These are phyloP conservation scores for Hysterium pulicare DNA, from an alignment of 2,329 filamentous ascomycete genomes.

Conservation along the genomic window DNA sequence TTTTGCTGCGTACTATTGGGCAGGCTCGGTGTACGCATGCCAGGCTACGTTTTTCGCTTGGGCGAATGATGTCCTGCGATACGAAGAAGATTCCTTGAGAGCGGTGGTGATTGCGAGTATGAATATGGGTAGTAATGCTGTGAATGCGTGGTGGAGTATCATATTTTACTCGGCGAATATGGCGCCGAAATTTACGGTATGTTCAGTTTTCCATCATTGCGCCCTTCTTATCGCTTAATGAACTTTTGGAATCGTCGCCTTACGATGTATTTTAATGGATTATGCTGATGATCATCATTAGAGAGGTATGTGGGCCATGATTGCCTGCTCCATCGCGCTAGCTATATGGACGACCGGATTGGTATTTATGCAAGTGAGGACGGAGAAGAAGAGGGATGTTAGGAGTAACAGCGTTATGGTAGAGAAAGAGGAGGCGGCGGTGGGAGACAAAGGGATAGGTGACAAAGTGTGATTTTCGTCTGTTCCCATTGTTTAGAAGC, in stretches of 20 bases:
- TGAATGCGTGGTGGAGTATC: conserved; percentile 73
- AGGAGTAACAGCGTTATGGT: background rate
- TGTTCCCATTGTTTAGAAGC: too few relatives aligned
- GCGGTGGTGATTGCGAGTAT: conserved; percentile 68
- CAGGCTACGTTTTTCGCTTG: conserved; percentile 74
- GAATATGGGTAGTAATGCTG: conserved; percentile 65
- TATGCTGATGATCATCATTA: conserved; percentile 26
- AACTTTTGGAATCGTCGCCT: too few relatives aligned
- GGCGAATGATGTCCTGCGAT: conserved; percentile 68
- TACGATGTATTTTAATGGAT: conserved; percentile 9
- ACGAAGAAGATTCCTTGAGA: conserved; percentile 61
- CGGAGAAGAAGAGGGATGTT: conserved; percentile 33
- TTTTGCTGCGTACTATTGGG: conserved; percentile 68
- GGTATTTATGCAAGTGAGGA: conserved; percentile 44
- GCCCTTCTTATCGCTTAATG: too few relatives aligned
- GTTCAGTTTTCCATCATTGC: too few relatives aligned
- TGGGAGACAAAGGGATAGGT: background rate
- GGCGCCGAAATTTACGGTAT: conserved; percentile 63
- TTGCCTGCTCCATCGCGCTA: conserved; percentile 59
- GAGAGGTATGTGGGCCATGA: conserved; percentile 73
- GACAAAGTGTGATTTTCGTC: background rate
- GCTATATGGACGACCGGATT: conserved; percentile 58
- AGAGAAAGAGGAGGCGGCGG: background rate
- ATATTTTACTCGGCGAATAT: conserved; percentile 66
- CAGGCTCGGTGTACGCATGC: conserved; percentile 67